Evolutionary conservation across 2,329 filamentous ascomycete genomes (phyloP), one percentile per base, ranked within the genome.

Genomic region (Cladophialophora chaetospira): DNA sequence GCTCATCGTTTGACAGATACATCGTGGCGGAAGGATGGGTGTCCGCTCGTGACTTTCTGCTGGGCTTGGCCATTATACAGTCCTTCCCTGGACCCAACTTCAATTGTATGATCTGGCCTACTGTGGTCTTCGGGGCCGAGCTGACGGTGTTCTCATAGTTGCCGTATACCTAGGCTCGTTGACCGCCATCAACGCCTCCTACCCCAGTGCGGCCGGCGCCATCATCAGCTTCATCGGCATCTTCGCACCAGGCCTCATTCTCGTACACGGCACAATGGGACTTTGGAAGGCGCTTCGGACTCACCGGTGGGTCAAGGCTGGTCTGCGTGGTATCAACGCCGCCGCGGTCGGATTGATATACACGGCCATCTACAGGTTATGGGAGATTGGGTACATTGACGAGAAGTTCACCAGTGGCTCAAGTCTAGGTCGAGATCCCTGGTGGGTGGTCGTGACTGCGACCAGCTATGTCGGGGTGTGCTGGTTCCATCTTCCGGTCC

Each of bases 21-120:
- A 75, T 89, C 29, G 88, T 90, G 0, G 77, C 79, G 0, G 84
- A 86, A 21, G 84, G 84, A 5, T 91, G 87, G 87, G 87, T 91
- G 0, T 82, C 80, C 0, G 76, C 84, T 0, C 80, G 88, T 2
- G 86, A 91, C 67, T 90, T 91, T 67, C 75, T 91, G 0, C 82
- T 91, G 45, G 88, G 88, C 0, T 79, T 91, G 0, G 88, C 87
- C 4, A 78, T 91, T 47, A 86, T 84, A 15, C 87, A 91, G 69
- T 80, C 85, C 0, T 87, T 91, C 56, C 88, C 88, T 0, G 83
- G 84, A 0, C 84, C 83, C 0, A 74, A 75, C 48, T 72, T 72
- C 65, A 73, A 73, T 55, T 74, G 50, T 53, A 38, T 8, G 38
- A 45, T n/a, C 28, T 31, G 13, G 28, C 28, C 6, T 31, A 31